Evolutionary conservation across 495 filamentous ascomycete genomes (phyloP), one percentile per base, ranked within the genome.

Genomic region (Penicillium roqueforti): DNA sequence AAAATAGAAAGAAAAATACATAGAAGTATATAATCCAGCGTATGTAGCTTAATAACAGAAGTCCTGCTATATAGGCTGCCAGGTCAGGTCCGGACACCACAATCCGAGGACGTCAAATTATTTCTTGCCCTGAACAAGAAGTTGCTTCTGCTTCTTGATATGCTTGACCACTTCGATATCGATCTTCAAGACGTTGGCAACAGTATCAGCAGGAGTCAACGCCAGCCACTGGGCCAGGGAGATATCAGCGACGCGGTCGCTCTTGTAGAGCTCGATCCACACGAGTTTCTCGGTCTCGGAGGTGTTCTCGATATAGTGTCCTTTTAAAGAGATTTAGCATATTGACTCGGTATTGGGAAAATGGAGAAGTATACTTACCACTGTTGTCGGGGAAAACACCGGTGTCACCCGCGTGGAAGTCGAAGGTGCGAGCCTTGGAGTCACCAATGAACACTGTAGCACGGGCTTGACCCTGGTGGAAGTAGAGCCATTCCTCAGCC

Each of bases 401-500:
- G 0, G 83, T 87, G 56, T 87, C 83, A 31, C 83, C 83, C 8
- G 80, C 76, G 3, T 66, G 68, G 58, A 86, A 87, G 59, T 87
- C 82, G 52, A 87, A 86, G 0, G 83, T 87, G 5, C 81, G 74
- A 3, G 83, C 76, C 49, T 79, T 80, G 10, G 71, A 68, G 52
- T 70, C 76, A 11, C 81, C 82, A 41, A 84, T 75, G 59, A 85
- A 86, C 5, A 84, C 78, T 5, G 82, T 87, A 13, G 83, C 83
- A 18, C 78, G 76, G 0, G 71, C 83, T 14, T 71, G 62, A 22
- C 83, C 84, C 37, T 77, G 68, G 66, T 83, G 79, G 68, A 86
- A 86, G 56, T 85, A 86, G 1, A 85, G 71, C 82, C 83, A 87
- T 61, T 87, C 84, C 58, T 82, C 80, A 1, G 82, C 79, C 76